These are phyloP conservation scores for Coemansia biformis DNA, from an alignment of 192 early-diverging fungal genomes.

Conservation along the genomic window DNA sequence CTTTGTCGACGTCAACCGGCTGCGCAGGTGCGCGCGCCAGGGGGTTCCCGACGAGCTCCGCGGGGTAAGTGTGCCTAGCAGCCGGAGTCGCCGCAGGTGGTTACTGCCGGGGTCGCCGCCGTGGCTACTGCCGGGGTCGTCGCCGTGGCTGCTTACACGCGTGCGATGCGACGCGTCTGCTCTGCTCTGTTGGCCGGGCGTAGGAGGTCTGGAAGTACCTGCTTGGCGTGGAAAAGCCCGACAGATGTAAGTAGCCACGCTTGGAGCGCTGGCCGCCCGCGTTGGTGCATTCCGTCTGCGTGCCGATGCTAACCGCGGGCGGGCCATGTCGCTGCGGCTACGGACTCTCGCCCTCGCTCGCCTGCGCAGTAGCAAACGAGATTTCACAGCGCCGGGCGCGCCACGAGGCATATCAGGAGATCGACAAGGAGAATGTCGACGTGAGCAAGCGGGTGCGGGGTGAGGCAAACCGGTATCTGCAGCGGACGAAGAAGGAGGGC, in stretches of 20 bases:
- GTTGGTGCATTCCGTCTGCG: too few relatives aligned
- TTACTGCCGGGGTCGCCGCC: background rate
- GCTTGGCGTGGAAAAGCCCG: slow-evolving; percentile 73
- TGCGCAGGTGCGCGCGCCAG: slow-evolving; percentile 68
- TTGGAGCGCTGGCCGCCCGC: too few relatives aligned
- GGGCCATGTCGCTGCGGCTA: too few relatives aligned
- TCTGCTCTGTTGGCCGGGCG: too few relatives aligned
- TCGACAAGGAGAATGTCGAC: slow-evolving; percentile 61
- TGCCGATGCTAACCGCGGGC: too few relatives aligned
- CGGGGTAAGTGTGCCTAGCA: too few relatives aligned
- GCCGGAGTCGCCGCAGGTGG: too few relatives aligned
- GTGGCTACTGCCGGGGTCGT: too few relatives aligned
- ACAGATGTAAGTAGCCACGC: slow-evolving; percentile 55
- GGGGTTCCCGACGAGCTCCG: slow-evolving; percentile 78
- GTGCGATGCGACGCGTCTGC: background rate
- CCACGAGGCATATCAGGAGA: slow-evolving; percentile 60
- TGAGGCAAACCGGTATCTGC: slow-evolving; percentile 64
- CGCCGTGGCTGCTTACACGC: background rate
- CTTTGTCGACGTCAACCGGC: slow-evolving; percentile 74
- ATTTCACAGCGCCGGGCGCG: slow-evolving; percentile 57
- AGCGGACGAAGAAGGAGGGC: slow-evolving; percentile 32
- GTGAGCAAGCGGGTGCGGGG: slow-evolving; percentile 72
- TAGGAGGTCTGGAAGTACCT: slow-evolving; percentile 85
- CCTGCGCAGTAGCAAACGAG: slow-evolving; percentile 62
- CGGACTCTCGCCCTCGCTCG: too few relatives aligned